Evolutionary conservation across 495 filamentous ascomycete species (phyloP), one percentile per base, ranked within the genome.

Genomic region (Lasiosphaeriaceae sp.): DNA sequence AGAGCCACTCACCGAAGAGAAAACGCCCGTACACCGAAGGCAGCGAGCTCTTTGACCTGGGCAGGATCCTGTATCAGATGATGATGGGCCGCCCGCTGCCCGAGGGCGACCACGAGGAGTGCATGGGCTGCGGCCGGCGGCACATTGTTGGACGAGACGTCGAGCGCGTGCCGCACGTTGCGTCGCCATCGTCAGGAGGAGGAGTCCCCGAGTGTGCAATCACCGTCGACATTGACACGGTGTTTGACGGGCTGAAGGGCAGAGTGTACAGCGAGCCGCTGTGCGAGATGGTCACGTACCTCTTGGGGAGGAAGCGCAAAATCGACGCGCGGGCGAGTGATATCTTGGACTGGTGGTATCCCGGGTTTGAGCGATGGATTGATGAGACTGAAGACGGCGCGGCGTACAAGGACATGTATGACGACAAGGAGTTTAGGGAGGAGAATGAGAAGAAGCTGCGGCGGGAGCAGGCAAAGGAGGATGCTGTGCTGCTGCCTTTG

Each of bases 51-150:
- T 73, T 58, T 37, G 61, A 63, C 16, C 61, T 77, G 2, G 75
- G 72, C 26, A 58, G 58, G 11, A 49, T 71, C 22, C 57, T 77
- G 46, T 74, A 66, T 58, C 57, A 47, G 12, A 76, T 77, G 74
- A 75, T 76, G 71, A 59, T 49, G 3, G 67, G 70, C 12, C 55
- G 55, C 5, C 29, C 58, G 3, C 57, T 67, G 12, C 61, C 66
- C 1, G 29, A 58, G 6, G 52, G 56, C 4, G 26, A 31, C 26
- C 9, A 31, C 9, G 70, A 69, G 48, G 59, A 70, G 34, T 75
- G 71, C 48, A 11, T 24, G 29, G 50, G 41, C 16, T 62, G 66
- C 57, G 54, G 43, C 11, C 65, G 63, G 21, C 12, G 58, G 16
- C 68, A 71, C 57, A 9, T 68, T 22, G 51, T 35, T 20, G 31